phyloP scores from a whole-genome alignment of 2,329 filamentous ascomycete genomes.

The Fusarium chlamydosporum region DNA sequence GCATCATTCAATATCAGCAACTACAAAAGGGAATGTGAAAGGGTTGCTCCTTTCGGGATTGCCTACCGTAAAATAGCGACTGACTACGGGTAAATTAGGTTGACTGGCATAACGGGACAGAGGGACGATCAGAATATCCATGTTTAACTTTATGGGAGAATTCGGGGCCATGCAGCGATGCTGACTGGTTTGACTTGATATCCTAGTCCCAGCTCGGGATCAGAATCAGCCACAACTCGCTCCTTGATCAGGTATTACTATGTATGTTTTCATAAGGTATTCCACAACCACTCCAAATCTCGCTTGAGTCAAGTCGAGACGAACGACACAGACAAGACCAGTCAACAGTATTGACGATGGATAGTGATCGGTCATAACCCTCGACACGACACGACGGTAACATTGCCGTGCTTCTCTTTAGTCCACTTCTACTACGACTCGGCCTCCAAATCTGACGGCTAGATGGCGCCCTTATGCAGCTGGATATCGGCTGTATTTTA shows the following conservation, averaged over 20 bases:
- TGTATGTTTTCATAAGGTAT: conserved; percentile 20
- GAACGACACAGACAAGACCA: neutral
- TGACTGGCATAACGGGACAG: conserved; percentile 41
- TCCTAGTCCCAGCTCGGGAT: conserved; percentile 27
- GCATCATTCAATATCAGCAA: neutral
- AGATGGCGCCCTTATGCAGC: conserved; percentile 39
- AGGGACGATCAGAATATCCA: conserved; percentile 44
- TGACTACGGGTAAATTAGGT: conserved; percentile 36
- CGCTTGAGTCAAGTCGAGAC: conserved; percentile 25
- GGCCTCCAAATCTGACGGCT: conserved; percentile 30
- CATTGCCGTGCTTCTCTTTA: conserved; percentile 21
- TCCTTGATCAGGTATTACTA: conserved; percentile 4
- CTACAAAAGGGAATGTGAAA: conserved; percentile 14
- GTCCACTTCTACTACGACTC: conserved; percentile 36
- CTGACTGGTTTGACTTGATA: conserved; percentile 42
- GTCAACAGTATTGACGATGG: neutral
- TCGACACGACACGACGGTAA: conserved; percentile 20
- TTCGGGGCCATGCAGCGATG: conserved; percentile 36
- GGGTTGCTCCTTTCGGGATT: conserved; percentile 33
- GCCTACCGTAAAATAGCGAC: conserved; percentile 29
- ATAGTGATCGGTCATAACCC: conserved; percentile 16
- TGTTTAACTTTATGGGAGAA: conserved; percentile 45
- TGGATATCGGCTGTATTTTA: conserved; percentile 44
- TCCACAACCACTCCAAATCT: conserved; percentile 26
- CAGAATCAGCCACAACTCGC: conserved; percentile 39